These are phyloP conservation scores for Euphorbia schlechtendalii DNA, from an alignment of 441 rosid genomes.

Conservation along the genomic window DNA sequence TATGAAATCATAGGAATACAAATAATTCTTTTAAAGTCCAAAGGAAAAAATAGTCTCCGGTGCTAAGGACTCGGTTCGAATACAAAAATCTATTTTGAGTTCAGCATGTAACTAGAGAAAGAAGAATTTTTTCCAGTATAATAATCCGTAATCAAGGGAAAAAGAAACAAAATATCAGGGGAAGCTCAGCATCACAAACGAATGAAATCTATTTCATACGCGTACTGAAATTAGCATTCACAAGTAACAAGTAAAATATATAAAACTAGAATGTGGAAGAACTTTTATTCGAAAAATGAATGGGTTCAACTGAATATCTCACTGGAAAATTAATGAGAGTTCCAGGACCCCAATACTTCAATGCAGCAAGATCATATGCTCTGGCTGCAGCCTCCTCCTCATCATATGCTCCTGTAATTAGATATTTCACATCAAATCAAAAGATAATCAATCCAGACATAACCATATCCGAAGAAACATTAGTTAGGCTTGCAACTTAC, in stretches of 20 bases:
- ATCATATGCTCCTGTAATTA: constrained; percentile 77
- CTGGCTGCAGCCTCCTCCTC: constrained; percentile 92
- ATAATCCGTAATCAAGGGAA: neutral
- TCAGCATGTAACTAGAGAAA: neutral
- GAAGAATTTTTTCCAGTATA: neutral
- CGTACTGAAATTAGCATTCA: neutral
- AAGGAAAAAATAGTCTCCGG: neutral
- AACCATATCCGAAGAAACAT: neutral
- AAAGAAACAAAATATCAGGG: neutral
- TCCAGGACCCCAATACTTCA: constrained; percentile 93
- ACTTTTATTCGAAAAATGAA: constrained; percentile 12
- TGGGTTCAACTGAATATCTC: constrained; percentile 14
- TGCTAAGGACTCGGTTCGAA: neutral
- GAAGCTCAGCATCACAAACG: neutral
- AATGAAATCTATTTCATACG: neutral
- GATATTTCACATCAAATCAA: constrained; percentile 13
- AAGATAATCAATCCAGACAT: constrained; percentile 4
- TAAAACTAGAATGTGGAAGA: neutral
- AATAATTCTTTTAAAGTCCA: neutral
- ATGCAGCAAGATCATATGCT: constrained; percentile 94
- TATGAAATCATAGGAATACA: neutral
- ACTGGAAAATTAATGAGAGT: constrained; percentile 87
- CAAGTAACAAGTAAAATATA: neutral
- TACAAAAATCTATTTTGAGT: neutral
- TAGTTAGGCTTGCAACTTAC: constrained; percentile 34